Percentiles rank a stretch among this genome's conserved stretches.
Evolutionary conservation across 2,329 filamentous ascomycete genomes (phyloP).

Genomic region (Plectosphaerella plurivora): DNA sequence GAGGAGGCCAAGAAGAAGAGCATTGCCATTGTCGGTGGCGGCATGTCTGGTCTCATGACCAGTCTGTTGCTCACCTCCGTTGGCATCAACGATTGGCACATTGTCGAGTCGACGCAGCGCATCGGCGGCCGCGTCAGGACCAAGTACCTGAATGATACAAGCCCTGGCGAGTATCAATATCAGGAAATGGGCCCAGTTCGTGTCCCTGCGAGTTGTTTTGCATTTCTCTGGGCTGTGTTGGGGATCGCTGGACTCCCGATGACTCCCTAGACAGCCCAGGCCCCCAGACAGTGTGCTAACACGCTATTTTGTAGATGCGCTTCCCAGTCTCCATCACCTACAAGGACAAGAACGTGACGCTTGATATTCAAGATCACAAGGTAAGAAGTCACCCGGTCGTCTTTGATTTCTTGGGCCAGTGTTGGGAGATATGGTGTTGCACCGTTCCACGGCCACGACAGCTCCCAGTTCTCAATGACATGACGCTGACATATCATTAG

Average conservation of each 20-base stretch:
- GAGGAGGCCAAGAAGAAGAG: slow-evolving; percentile 46
- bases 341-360: slow-evolving; percentile 44
- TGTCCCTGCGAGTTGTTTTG: too few species aligned
- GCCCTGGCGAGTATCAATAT: slow-evolving; percentile 55
- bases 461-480: too few species aligned
- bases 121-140: slow-evolving; percentile 59
- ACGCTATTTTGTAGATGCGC: neutral
- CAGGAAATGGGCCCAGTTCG: slow-evolving; percentile 59
- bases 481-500: neutral
- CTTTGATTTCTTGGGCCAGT: too few species aligned
- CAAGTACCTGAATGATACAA: slow-evolving; percentile 46
- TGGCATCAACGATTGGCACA: slow-evolving; percentile 51
- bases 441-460: too few species aligned
- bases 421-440: too few species aligned
- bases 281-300: neutral
- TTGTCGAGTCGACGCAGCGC: slow-evolving; percentile 50
- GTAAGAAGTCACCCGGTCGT: too few species aligned
- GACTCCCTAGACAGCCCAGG: neutral
- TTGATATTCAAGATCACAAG: slow-evolving; percentile 52
- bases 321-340: slow-evolving; percentile 43
- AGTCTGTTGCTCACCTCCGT: slow-evolving; percentile 38
- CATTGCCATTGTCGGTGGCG: slow-evolving; percentile 57
- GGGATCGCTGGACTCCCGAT: too few species aligned
- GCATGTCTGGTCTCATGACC: slow-evolving; percentile 57
- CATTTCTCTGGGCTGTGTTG: too few species aligned